phyloP scores from a whole-genome alignment of 176 grass and related monocot species.

The Olyra latifolia region DNA sequence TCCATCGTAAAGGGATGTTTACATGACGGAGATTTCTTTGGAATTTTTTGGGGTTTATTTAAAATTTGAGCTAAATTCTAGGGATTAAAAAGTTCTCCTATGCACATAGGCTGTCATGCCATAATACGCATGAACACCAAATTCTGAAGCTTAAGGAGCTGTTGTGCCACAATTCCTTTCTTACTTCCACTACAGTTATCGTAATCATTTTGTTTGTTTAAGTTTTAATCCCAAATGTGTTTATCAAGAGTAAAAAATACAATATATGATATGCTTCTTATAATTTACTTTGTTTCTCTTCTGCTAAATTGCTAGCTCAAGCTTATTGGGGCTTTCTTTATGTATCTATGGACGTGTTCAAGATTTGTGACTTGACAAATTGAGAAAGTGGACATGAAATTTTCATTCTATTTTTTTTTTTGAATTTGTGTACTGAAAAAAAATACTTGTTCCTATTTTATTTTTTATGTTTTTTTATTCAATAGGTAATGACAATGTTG shows the following conservation, averaged over 20 bases:
- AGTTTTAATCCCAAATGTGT: not conserved
- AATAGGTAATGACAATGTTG: slow-evolving; percentile 82
- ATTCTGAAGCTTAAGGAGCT: slow-evolving; percentile 5
- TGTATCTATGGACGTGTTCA: not conserved
- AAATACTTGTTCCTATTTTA: not conserved
- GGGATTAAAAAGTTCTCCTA: not conserved
- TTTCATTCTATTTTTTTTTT: not conserved
- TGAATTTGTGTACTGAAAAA: slow-evolving; percentile 2
- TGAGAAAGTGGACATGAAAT: not conserved
- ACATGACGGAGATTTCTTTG: not conserved
- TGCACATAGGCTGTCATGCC: not conserved
- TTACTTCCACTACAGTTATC: not conserved
- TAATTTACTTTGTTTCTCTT: not conserved
- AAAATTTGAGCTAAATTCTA: not conserved
- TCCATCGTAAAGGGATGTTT: not conserved
- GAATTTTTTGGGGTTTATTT: not conserved
- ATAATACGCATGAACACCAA: not conserved
- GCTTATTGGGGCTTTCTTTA: slow-evolving; percentile 7
- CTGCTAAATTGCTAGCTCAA: not conserved
- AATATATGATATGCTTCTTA: not conserved
- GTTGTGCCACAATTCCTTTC: not conserved
- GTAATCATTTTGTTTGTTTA: not conserved
- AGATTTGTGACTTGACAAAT: not conserved
- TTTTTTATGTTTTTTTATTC: slow-evolving; percentile 27
- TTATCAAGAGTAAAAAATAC: not conserved